phyloP scores from a whole-genome alignment of 2,329 filamentous ascomycete species.

The Nemania sp. region DNA sequence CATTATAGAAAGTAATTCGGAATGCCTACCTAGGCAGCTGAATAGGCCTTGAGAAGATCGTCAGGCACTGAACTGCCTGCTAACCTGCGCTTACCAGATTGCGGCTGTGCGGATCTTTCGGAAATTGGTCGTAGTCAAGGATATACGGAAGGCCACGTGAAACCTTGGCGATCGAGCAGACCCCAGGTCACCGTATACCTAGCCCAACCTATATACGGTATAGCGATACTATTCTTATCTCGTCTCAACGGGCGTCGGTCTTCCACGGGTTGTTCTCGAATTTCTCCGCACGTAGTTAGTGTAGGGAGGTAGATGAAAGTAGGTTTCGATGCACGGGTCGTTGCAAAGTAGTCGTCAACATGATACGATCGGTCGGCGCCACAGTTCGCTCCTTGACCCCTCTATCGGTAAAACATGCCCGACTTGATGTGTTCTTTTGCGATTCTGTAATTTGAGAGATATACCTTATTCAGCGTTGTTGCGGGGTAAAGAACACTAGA shows the following conservation, averaged over 20 bases:
- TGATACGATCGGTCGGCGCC: conserved; percentile 24
- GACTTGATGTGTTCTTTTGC: not conserved
- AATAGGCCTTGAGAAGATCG: conserved; percentile 12
- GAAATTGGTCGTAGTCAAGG: conserved; percentile 30
- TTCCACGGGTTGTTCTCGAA: conserved; percentile 6
- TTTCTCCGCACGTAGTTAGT: conserved; percentile 3
- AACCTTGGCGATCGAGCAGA: conserved; percentile 29
- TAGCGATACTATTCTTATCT: conserved; percentile 25
- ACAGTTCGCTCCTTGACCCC: conserved; percentile 3
- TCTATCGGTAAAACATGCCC: conserved; percentile 22
- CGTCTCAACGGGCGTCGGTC: conserved; percentile 1
- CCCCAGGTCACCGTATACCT: not conserved
- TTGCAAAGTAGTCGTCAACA: conserved; percentile 18
- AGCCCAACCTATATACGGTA: not conserved
- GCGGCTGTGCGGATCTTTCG: conserved; percentile 37
- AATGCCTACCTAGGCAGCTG: conserved; percentile 10
- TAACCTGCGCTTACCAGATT: not conserved
- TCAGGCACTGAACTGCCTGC: not conserved
- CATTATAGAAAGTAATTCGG: conserved; percentile 1
- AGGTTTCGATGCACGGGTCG: conserved; percentile 32
- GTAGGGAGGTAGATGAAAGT: not conserved
- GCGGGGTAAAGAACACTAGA: conserved; percentile 13
- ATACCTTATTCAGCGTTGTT: conserved; percentile 11
- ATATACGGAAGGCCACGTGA: conserved; percentile 36
- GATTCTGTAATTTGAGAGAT: not conserved